Conservation (phyloP, 1,139 yeast species). For the Zygosaccharomyces sapae region DNA sequence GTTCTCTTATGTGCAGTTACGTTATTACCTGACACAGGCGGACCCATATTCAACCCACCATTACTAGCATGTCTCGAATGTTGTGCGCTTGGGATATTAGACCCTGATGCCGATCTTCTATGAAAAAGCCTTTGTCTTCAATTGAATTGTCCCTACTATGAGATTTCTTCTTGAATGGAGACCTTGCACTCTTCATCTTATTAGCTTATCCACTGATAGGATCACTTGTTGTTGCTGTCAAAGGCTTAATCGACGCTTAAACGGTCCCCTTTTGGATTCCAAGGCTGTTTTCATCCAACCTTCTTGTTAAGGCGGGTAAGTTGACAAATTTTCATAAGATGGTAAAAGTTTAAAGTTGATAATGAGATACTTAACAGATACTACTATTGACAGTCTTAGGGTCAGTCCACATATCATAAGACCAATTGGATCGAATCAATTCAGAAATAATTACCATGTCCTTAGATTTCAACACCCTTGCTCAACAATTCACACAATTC, state of each 20-base stretch:
- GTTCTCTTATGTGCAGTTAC: constrained; percentile 23
- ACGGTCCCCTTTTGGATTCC: background rate
- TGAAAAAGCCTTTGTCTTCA: constrained; percentile 26
- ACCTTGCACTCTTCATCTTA: constrained; percentile 22
- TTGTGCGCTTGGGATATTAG: constrained; percentile 12
- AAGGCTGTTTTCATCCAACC: background rate
- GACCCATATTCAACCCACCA: constrained; percentile 12
- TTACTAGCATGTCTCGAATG: constrained; percentile 15
- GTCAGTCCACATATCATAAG: too few species aligned
- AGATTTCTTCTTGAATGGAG: constrained; percentile 35
- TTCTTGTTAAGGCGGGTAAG: background rate
- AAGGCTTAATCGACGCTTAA: too few species aligned
- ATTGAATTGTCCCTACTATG: constrained; percentile 36
- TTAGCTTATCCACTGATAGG: too few species aligned
- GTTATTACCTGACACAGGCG: constrained; percentile 21
- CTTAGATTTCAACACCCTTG: constrained; percentile 66
- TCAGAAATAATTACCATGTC: constrained; percentile 25
- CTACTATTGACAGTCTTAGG: too few species aligned
- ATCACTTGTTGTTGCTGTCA: too few species aligned
- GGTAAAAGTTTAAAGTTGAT: background rate
- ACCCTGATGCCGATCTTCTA: constrained; percentile 18
- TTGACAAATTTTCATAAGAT: background rate
- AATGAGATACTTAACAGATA: background rate
- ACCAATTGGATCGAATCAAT: too few species aligned
- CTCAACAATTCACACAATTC: constrained; percentile 81